Percentiles rank a stretch among this genome's conserved stretches.
Conservation (phyloP, 2,329 filamentous ascomycete species). For the Zymoseptoria passerinii region DNA sequence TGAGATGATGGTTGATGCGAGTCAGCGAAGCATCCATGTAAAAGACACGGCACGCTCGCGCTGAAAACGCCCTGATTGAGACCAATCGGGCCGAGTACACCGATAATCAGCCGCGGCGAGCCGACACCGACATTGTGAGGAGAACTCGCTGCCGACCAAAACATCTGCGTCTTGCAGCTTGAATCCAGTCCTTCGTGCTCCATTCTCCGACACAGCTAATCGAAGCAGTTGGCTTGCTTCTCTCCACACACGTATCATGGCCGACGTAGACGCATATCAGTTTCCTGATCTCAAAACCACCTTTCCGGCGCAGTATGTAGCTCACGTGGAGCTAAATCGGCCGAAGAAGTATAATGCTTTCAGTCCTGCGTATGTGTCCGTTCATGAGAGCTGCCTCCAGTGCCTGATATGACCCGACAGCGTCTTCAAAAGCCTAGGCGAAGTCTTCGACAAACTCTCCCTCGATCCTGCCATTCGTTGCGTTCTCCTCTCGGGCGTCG, state of each 20-base stretch:
- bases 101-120: neutral
- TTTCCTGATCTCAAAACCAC: neutral
- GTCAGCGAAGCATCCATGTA: neutral
- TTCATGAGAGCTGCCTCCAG: neutral
- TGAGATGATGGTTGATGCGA: neutral
- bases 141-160: neutral
- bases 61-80: neutral
- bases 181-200: neutral
- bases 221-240: neutral
- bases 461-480: slow-evolving; percentile 62
- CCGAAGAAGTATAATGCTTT: slow-evolving; percentile 84
- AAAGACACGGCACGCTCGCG: neutral
- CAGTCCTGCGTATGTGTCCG: slow-evolving; percentile 30
- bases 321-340: slow-evolving; percentile 71
- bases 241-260: neutral
- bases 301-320: neutral
- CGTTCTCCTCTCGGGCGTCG: slow-evolving; percentile 71
- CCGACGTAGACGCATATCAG: neutral
- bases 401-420: slow-evolving; percentile 38
- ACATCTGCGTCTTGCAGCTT: neutral
- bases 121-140: neutral
- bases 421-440: slow-evolving; percentile 77
- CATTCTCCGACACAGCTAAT: too few relatives aligned
- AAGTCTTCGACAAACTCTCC: slow-evolving; percentile 64
- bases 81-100: neutral